Conservation (phyloP, 768 basidiomycete species). For the Coprinellus micaceus region DNA sequence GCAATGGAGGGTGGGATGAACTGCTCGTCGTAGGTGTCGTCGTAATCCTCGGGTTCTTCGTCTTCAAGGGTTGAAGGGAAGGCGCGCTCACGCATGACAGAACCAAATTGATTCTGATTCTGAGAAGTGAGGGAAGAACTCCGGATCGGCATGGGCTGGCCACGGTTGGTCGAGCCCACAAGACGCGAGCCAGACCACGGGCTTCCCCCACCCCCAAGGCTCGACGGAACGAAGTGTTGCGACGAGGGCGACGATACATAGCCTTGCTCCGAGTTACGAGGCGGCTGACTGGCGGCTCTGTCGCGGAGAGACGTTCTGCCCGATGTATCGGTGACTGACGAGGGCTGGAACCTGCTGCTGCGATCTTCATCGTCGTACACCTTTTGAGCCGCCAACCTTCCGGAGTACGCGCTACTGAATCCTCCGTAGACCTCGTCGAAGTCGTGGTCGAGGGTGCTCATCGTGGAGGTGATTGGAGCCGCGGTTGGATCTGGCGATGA, state of each 20-base stretch:
- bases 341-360: conserved; percentile 53
- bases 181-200: conserved; percentile 47
- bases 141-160: conserved; percentile 58
- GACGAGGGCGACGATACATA: conserved; percentile 51
- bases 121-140: conserved; percentile 66
- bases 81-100: conserved; percentile 60
- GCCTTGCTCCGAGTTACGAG: conserved; percentile 44
- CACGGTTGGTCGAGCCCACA: conserved; percentile 36
- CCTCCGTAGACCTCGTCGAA: conserved; percentile 10
- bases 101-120: conserved; percentile 53
- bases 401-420: conserved; percentile 8
- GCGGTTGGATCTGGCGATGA: neutral
- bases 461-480: neutral
- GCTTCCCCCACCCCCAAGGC: conserved; percentile 37
- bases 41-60: conserved; percentile 65
- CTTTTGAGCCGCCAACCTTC: conserved; percentile 8
- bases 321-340: conserved; percentile 34
- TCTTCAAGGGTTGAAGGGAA: conserved; percentile 82
- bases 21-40: conserved; percentile 61
- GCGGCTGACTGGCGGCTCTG: conserved; percentile 70
- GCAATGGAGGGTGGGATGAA: conserved; percentile 43
- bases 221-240: conserved; percentile 49
- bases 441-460: conserved; percentile 9
- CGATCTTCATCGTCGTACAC: conserved; percentile 53
- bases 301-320: conserved; percentile 48